Evolutionary conservation across 495 filamentous ascomycete genomes (phyloP).

Genomic region (Aspergillus carlsbadensis): DNA sequence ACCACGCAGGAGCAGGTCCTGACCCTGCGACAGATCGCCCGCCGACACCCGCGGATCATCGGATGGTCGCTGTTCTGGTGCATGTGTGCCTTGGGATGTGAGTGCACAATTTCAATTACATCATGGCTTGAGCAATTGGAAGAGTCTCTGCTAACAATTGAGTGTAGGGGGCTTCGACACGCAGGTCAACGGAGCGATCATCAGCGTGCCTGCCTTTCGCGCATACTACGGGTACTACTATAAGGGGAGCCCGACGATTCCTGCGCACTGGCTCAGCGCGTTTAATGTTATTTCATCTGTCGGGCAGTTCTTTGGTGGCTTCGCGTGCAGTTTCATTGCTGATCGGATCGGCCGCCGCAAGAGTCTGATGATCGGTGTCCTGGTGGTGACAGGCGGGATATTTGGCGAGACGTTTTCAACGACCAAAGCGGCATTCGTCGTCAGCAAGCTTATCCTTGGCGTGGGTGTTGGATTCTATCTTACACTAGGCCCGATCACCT

Average conservation of each 20-base stretch:
- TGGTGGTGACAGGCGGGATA: conserved; percentile 29
- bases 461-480: conserved; percentile 35
- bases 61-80: conserved; percentile 11
- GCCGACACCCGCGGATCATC: conserved; percentile 1
- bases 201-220: conserved; percentile 35
- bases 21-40: too few species aligned
- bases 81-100: conserved; percentile 7
- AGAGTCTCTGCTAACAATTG: too few species aligned
- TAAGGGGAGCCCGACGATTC: conserved; percentile 27
- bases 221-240: conserved; percentile 34
- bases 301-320: conserved; percentile 35
- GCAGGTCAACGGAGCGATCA: conserved; percentile 38
- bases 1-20: too few species aligned
- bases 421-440: conserved; percentile 25
- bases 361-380: conserved; percentile 17
- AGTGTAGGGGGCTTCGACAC: conserved; percentile 36
- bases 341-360: conserved; percentile 28
- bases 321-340: conserved; percentile 28
- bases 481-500: conserved; percentile 32
- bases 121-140: too few species aligned
- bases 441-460: conserved; percentile 34
- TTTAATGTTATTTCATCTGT: conserved; percentile 32
- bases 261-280: conserved; percentile 35
- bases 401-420: conserved; percentile 29
- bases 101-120: not conserved